Evolutionary conservation across 345 rosid genomes (phyloP), one percentile per base, ranked within the genome.

Genomic region (Corchorus capsularis): DNA sequence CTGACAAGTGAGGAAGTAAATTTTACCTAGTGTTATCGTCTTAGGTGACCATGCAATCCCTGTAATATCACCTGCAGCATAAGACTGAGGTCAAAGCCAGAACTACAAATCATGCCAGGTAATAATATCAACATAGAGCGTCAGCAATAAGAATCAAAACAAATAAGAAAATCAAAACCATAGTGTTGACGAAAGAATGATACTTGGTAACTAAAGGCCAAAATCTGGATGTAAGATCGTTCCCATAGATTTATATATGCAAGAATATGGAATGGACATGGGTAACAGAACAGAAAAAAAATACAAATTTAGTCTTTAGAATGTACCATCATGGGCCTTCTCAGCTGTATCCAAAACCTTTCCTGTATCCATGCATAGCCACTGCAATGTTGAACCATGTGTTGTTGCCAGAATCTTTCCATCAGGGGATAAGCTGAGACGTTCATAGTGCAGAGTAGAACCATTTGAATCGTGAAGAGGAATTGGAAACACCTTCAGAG

Each of bases 351-450:
- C 97, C 86, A 92, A 77, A 72, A 94, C 89, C 70, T 86, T 81
- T 73, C 99, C 98, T 59, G 93, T 89, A 85, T 94, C 98, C 72
- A 84, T 82, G 85, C 87, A 87, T 69, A 96, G 78, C 98, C 99
- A 94, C 81, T 94, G 97, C 83, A 96, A 78, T 63, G 85, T 86
- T 13, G 97, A 87, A 78, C 94, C 92, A 82, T 90, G 90, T 53
- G 88, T 90, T 70, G 93, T 85, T 45, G 89, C 97, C 86, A 96
- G 79, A 80, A 94, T 86, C 86, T 81, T 96, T 72, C 95, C 97
- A 85, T 96, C 98, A 14, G 97, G 97, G 62, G 98, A 96, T 74
- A 96, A 63, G 81, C 91, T 83, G 60, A 92, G 93, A 74, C 83
- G 91, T 78, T 94, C 92, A 82, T 91, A 96, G 79, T 90, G 95